Base-by-base conservation (phyloP, 192 early-diverging fungal genomes). In the Entomortierella parvispora region DNA sequence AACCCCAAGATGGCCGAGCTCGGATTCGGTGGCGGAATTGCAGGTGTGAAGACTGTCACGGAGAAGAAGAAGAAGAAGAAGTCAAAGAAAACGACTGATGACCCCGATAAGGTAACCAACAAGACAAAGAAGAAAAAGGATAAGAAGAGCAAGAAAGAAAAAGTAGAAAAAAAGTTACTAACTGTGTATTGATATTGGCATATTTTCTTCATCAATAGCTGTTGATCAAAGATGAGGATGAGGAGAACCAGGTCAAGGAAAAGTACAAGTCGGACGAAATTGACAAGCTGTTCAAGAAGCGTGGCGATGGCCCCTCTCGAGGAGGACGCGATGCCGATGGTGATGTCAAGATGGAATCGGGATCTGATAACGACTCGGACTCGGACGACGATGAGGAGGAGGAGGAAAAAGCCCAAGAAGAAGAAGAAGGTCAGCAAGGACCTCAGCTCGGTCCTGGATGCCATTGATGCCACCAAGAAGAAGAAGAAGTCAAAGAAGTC, bases 1-100 rank as follows among this genome's bases (percentile, higher is more conserved):
- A 83, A 88, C 59, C 78, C 80, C 18, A 86, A 81, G 33, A 84
- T 87, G 81, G 80, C 79, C 7, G 81, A 79, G 31, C 86, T 90
- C 37, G 89, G 89, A 29, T 87, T 89, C 33, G 78, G 74, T 59
- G 82, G 80, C 32, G 84, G 70, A 29, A 65, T 76, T 46, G 66
- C 78, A n/a, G 64, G 69, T 15, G 81, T 76, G 34, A 76, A 74
- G 56, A 69, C 62, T 32, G 67, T 62, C 33, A 69, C 77, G 26
- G 69, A 74, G 43, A 72, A 68, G 51, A 84, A 85, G 68, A 85
- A 84, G 70, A 80, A 84, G 61, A 87, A 80, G 50, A 82, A 78
- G 54, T 75, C 66, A 34, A 75, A 81, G 58, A 88, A 87, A 80
- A 76, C 65, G 31, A 67, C 76, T 7, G 82, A 85, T 32, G 74